phyloP scores from a whole-genome alignment of 257 asterid genomes.

The Forsythia suspensa region DNA sequence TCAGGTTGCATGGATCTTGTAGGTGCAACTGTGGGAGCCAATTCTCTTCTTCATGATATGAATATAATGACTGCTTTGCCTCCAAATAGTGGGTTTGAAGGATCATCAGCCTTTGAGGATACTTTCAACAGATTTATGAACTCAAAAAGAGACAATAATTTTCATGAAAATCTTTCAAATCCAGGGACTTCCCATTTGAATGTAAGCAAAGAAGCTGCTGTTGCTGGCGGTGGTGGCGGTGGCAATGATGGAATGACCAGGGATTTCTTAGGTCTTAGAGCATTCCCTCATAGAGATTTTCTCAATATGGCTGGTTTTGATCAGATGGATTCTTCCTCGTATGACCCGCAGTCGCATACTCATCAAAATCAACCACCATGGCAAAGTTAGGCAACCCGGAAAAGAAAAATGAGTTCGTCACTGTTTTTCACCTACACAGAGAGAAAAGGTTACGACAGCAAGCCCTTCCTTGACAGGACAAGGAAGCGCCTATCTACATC shows the following conservation, averaged over 20 bases:
- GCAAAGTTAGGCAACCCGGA: conserved; percentile 29
- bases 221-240: conserved; percentile 6
- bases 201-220: background rate
- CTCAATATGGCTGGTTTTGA: conserved; percentile 44
- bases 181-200: conserved; percentile 10
- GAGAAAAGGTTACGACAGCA: background rate
- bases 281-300: conserved; percentile 50
- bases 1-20: conserved; percentile 37
- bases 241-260: conserved; percentile 49
- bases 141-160: conserved; percentile 18
- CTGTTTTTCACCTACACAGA: background rate
- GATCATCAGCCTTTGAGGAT: conserved; percentile 19
- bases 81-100: conserved; percentile 27
- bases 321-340: conserved; percentile 44
- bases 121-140: conserved; percentile 35
- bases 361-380: conserved; percentile 42
- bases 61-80: conserved; percentile 26
- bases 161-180: conserved; percentile 16
- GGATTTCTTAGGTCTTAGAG: conserved; percentile 60
- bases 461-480: background rate
- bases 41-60: conserved; percentile 12
- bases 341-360: conserved; percentile 24
- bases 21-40: background rate
- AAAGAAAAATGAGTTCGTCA: background rate
- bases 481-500: background rate